Base-by-base conservation (phyloP, 805 yeast genomes). In the Wickerhamiella sergipiensis region DNA sequence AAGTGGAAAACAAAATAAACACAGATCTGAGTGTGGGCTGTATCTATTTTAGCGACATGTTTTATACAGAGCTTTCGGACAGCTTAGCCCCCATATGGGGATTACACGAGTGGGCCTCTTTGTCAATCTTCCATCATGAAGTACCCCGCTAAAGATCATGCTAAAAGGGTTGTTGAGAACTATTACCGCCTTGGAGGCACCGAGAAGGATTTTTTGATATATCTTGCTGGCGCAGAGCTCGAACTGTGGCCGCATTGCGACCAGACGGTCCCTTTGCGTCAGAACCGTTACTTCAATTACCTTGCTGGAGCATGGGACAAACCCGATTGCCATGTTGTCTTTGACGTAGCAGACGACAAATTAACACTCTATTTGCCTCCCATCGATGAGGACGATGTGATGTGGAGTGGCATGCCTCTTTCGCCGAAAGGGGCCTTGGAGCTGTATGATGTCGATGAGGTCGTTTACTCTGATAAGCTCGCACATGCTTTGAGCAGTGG, bases 371-470 rank as follows among this genome's bases (percentile, higher is more conserved):
- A 83, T 61, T 71, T 92, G 48, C 97, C 97, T 0, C 77, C 83
- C 49, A 73, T 90, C 40, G 95, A 88, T 61, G 68, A 75, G 43
- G 97, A 92, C 44, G 96, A 86, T 62, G 83, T 90, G 43, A 83
- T 92, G 87, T 90, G 98, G 98, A 81, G 92, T 52, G 98, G 98
- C 0, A 62, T 83, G 66, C 98, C 98, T 5, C 55, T 86, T 49
- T 69, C 78, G 40, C 55, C 73, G 2, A 81, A 81, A 46, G 80
- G 82, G 18, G 96, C 96, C 0, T 50, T 65, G 47, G 63, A 70
- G 19, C 73, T 71, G 54, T 90, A 68, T 58, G 95, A 90, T 60
- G 89, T 87, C 29, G 97, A 92, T 64, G 83, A 78, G 43, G 94
- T 89, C 46, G 65, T 77, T 52, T 85, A 82, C 59, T 75, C 73